phyloP scores from a whole-genome alignment of 2,329 filamentous ascomycete species.

The Penicillium sp. region DNA sequence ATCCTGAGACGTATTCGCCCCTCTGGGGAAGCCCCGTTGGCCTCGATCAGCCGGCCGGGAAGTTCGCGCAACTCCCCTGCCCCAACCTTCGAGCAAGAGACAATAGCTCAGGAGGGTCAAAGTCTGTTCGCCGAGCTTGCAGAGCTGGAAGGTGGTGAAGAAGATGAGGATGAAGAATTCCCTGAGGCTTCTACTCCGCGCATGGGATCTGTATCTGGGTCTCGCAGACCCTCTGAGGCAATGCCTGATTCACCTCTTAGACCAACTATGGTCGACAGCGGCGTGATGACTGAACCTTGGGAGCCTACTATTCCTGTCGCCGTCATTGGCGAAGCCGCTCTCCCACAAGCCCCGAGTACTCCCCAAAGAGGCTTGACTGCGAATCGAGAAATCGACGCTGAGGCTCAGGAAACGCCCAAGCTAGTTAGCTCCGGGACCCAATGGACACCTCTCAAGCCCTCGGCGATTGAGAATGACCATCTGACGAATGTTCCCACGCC shows the following conservation, averaged over 20 bases:
- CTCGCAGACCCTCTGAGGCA: constrained; percentile 33
- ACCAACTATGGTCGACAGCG: constrained; percentile 57
- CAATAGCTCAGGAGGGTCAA: constrained; percentile 59
- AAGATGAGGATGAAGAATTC: constrained; percentile 62
- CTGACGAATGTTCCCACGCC: constrained; percentile 36
- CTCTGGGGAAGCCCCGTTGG: constrained; percentile 46
- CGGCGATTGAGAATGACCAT: constrained; percentile 25
- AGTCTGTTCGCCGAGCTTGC: constrained; percentile 90
- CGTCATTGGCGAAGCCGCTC: constrained; percentile 6
- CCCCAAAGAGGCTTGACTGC: constrained; percentile 15
- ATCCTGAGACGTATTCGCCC: constrained; percentile 57
- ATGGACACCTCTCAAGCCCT: constrained; percentile 39
- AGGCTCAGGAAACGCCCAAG: constrained; percentile 20
- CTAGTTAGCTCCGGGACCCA: constrained; percentile 44
- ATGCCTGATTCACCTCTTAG: constrained; percentile 22
- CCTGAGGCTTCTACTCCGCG: constrained; percentile 40
- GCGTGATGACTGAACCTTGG: constrained; percentile 63
- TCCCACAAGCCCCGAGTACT: constrained; percentile 20
- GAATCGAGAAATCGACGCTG: constrained; percentile 17
- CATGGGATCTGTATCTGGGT: constrained; percentile 27
- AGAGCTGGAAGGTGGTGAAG: constrained; percentile 68
- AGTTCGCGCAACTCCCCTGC: constrained; percentile 53
- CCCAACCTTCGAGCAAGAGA: constrained; percentile 49
- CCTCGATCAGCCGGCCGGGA: constrained; percentile 38
- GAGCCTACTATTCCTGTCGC: constrained; percentile 33